phyloP scores from a whole-genome alignment of 371 early-diverging fungal species.

The Mucor racemosus region DNA sequence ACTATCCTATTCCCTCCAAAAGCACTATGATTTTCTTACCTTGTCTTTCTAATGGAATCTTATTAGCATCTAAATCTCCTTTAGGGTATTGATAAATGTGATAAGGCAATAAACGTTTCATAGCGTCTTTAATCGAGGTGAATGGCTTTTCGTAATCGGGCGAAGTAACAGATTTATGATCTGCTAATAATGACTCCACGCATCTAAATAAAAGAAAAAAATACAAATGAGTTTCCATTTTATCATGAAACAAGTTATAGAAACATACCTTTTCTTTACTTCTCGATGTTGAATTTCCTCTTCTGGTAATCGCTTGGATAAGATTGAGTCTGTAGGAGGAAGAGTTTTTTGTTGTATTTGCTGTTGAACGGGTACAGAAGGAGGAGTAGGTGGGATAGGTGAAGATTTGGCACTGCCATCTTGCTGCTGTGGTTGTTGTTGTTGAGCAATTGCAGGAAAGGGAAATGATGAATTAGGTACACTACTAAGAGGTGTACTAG shows the following conservation, averaged over 20 bases:
- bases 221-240: not conserved
- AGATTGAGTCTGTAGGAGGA: slow-evolving; percentile 33
- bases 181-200: slow-evolving; percentile 46
- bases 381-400: slow-evolving; percentile 12
- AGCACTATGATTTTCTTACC: slow-evolving; percentile 14
- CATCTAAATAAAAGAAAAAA: slow-evolving; percentile 22
- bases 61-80: slow-evolving; percentile 61
- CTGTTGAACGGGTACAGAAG: not conserved
- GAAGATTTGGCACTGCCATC: slow-evolving; percentile 9
- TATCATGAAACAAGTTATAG: too few species aligned
- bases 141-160: slow-evolving; percentile 69
- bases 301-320: slow-evolving; percentile 52
- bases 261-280: slow-evolving; percentile 43
- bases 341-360: slow-evolving; percentile 4
- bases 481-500: slow-evolving; percentile 4
- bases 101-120: slow-evolving; percentile 71
- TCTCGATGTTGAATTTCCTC: slow-evolving; percentile 53
- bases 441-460: slow-evolving; percentile 7
- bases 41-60: slow-evolving; percentile 51
- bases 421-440: slow-evolving; percentile 13
- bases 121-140: slow-evolving; percentile 60
- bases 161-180: slow-evolving; percentile 53
- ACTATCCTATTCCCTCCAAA: too few species aligned
- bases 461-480: slow-evolving; percentile 2
- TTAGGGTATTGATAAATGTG: slow-evolving; percentile 76